Conservation (phyloP, 1,284 basidiomycete species). For the Heterobasidion occidentale region DNA sequence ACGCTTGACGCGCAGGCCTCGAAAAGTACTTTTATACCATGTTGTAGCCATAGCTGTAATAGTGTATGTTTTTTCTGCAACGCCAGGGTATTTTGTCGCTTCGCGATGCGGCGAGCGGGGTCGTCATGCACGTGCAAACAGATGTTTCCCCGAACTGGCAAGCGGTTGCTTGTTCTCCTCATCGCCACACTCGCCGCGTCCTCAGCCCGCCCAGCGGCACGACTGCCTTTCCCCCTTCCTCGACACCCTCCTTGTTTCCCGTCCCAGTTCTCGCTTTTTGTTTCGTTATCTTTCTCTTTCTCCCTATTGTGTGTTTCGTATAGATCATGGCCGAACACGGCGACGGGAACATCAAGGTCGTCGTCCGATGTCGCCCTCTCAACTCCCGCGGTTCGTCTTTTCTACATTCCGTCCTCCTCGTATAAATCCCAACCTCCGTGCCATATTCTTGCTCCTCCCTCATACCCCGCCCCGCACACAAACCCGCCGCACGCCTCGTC, state of each 20-base stretch:
- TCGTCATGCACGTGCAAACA: too few species aligned
- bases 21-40: not conserved
- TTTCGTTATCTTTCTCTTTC: not conserved
- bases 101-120: too few species aligned
- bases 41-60: too few species aligned
- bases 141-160: too few species aligned
- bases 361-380: slow-evolving; percentile 92
- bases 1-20: not conserved
- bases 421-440: slow-evolving; percentile 4
- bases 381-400: slow-evolving; percentile 75
- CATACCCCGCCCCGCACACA: not conserved
- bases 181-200: too few species aligned
- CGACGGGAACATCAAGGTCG: slow-evolving; percentile 92
- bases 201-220: too few species aligned
- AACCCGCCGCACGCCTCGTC: not conserved
- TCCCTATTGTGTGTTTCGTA: not conserved
- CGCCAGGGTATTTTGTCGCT: too few species aligned
- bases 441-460: slow-evolving; percentile 1
- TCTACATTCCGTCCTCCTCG: slow-evolving; percentile 3
- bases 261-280: not conserved
- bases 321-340: slow-evolving; percentile 51
- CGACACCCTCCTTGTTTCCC: not conserved
- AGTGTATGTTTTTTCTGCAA: too few species aligned
- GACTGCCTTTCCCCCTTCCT: too few species aligned
- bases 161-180: too few species aligned